Percentiles rank a stretch among this genome's conserved stretches.
Evolutionary conservation across 371 early-diverging fungal genomes (phyloP).

Genomic region (Syncephalastrum sp.): DNA sequence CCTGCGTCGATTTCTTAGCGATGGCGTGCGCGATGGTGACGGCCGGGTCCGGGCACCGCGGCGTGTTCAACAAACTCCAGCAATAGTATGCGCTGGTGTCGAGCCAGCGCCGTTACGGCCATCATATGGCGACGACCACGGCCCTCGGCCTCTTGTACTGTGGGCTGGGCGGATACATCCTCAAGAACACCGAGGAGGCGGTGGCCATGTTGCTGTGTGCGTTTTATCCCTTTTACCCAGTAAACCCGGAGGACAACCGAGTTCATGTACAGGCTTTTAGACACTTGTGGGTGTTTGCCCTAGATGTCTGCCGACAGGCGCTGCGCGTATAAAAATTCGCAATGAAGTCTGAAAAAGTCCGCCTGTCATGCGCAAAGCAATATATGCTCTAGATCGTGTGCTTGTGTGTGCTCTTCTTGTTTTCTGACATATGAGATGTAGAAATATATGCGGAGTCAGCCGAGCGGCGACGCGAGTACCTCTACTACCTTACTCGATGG

Average conservation of each 20-base stretch:
- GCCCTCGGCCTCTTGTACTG: slow-evolving; percentile 83
- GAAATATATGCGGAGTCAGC: too few relatives aligned
- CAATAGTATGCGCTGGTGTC: slow-evolving; percentile 47
- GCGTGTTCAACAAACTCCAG: slow-evolving; percentile 57
- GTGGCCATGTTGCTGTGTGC: slow-evolving; percentile 73
- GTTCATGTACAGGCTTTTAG: slow-evolving; percentile 82
- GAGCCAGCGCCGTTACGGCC: slow-evolving; percentile 63
- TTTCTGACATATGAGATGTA: too few relatives aligned
- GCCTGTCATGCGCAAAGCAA: too few relatives aligned
- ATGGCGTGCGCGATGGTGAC: slow-evolving; percentile 71
- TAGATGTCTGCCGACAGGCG: slow-evolving; percentile 64
- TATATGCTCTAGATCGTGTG: too few relatives aligned
- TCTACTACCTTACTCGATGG: too few relatives aligned
- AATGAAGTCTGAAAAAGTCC: too few relatives aligned
- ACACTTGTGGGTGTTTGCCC: slow-evolving; percentile 87
- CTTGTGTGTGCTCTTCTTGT: too few relatives aligned
- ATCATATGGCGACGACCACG: slow-evolving; percentile 83
- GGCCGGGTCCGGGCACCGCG: slow-evolving; percentile 80
- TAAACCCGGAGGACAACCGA: slow-evolving; percentile 63
- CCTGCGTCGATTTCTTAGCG: slow-evolving; percentile 67
- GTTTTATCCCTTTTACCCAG: slow-evolving; percentile 78
- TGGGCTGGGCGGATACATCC: slow-evolving; percentile 77
- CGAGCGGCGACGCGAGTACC: too few relatives aligned
- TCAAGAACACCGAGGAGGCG: slow-evolving; percentile 65
- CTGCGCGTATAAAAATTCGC: too few relatives aligned